Percentiles rank a stretch among this genome's conserved stretches.
These are phyloP conservation scores for Gypsophila paniculata DNA, from an alignment of 179 eudicot genomes.

Conservation along the genomic window DNA sequence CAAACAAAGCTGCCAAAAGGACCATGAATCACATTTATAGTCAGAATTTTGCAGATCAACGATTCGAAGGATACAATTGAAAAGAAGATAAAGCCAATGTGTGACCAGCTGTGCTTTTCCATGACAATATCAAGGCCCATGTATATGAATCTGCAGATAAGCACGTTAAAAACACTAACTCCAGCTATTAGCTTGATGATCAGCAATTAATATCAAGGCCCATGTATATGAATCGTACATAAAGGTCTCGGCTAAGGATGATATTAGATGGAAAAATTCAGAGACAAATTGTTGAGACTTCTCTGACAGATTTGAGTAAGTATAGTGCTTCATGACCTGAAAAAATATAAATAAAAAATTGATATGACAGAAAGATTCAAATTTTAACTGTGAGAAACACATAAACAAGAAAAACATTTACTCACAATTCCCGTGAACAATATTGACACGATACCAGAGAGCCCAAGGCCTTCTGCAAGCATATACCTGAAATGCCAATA, in stretches of 20 bases:
- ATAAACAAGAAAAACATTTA: slow-evolving; percentile 19
- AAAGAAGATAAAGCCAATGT: slow-evolving; percentile 90
- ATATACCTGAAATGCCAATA: slow-evolving; percentile 58
- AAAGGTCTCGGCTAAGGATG: slow-evolving; percentile 97
- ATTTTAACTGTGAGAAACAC: slow-evolving; percentile 13
- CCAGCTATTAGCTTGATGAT: not conserved
- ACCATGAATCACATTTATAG: not conserved
- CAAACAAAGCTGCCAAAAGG: slow-evolving; percentile 14
- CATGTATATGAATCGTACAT: slow-evolving; percentile 61
- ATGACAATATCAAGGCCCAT: slow-evolving; percentile 99
- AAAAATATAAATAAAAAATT: not conserved
- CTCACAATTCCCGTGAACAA: slow-evolving; percentile 98
- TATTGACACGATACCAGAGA: slow-evolving; percentile 95
- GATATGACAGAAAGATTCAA: slow-evolving; percentile 15
- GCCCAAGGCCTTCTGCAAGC: slow-evolving; percentile 99
- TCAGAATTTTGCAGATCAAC: slow-evolving; percentile 2
- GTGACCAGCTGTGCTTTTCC: slow-evolving; percentile 99
- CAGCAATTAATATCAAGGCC: slow-evolving; percentile 1
- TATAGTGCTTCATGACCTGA: slow-evolving; percentile 98
- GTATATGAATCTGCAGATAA: slow-evolving; percentile 73
- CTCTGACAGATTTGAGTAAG: slow-evolving; percentile 83
- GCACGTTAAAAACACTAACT: slow-evolving; percentile 13
- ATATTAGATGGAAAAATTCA: slow-evolving; percentile 91
- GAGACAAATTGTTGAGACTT: slow-evolving; percentile 91
- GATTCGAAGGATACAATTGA: slow-evolving; percentile 86